Base-by-base conservation (phyloP, 2,329 filamentous ascomycete species). In the Pseudogymnoascus verrucosus region DNA sequence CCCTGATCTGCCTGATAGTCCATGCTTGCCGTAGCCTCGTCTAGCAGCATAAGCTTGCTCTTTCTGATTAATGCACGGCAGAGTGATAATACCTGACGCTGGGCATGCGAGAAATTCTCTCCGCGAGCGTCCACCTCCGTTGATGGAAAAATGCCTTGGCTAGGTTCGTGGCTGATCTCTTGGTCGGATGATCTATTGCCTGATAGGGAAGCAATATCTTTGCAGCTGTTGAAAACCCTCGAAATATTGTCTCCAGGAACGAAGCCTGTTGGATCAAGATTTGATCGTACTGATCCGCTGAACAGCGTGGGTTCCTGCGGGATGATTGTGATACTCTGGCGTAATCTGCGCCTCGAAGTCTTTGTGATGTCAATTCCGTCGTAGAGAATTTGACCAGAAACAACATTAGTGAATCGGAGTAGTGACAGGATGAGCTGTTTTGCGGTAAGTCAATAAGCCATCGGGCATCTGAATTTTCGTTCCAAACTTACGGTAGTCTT, bases 401-500 rank as follows among this genome's bases (percentile, higher is more conserved):
- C 77, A 0, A 84, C 82, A 0, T 78, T 71, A 12, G 85, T 78
- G 10, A 81, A 84, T 3, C 80, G 84, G 0, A 89, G 79, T 1
- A 89, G 76, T 0, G 83, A 79, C 31, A 34, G 8, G 31, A 34
- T 34, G 31, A 34, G 31, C 31, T 34, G 31, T 34, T 34, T 34
- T 11, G 31, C 31, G 31, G 31, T 34, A 34, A 11, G 31, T 34
- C 31, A 34, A 23, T 23, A 23, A 23, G 31, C 31, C 31, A 34
- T 34, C 31, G 31, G 10, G 8, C 31, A 34, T 34, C 31, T 34
- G 10, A 34, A 34, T 8, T 10, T 34, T 34, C 1, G 88, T 74
- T 0, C 85, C 85, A 1, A 93, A 82, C 0, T 34, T 34, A 34
- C 31, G 31, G 91, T 96, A 61, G 88, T 91, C 75, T 96, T 96